Evolutionary conservation across 345 rosid species (phyloP).

Genomic region (Salix exigua): DNA sequence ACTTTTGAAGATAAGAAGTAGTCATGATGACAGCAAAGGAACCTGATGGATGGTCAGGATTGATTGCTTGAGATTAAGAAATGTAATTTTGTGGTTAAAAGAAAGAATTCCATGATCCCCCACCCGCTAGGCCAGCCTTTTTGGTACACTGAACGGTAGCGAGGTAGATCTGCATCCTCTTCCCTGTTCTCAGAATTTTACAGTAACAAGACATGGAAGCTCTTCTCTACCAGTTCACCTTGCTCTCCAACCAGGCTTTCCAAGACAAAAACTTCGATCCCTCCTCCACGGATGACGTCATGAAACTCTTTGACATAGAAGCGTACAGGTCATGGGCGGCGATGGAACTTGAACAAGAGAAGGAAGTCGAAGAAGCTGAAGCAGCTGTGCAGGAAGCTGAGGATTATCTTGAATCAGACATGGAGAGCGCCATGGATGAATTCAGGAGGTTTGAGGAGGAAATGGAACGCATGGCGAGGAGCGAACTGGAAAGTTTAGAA

Average conservation of each 20-base stretch:
- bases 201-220: slow-evolving; percentile 58
- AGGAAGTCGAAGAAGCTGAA: slow-evolving; percentile 48
- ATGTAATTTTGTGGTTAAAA: too few relatives aligned
- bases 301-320: slow-evolving; percentile 79
- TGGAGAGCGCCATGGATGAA: slow-evolving; percentile 81
- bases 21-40: neutral
- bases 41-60: neutral
- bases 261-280: slow-evolving; percentile 74
- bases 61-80: neutral
- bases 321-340: slow-evolving; percentile 86
- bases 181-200: neutral
- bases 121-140: neutral
- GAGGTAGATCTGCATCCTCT: neutral
- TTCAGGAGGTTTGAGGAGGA: slow-evolving; percentile 62
- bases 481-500: slow-evolving; percentile 40
- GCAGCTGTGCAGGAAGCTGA: slow-evolving; percentile 47
- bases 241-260: slow-evolving; percentile 66
- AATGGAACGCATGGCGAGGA: slow-evolving; percentile 50
- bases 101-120: neutral
- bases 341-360: slow-evolving; percentile 43
- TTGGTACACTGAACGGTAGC: neutral
- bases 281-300: slow-evolving; percentile 59
- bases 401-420: slow-evolving; percentile 55
- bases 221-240: slow-evolving; percentile 66
- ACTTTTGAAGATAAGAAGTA: neutral